Evolutionary conservation across 2,329 filamentous ascomycete species (phyloP), one percentile per base, ranked within the genome.

Genomic region (Ophiocordyceps unilateralis): DNA sequence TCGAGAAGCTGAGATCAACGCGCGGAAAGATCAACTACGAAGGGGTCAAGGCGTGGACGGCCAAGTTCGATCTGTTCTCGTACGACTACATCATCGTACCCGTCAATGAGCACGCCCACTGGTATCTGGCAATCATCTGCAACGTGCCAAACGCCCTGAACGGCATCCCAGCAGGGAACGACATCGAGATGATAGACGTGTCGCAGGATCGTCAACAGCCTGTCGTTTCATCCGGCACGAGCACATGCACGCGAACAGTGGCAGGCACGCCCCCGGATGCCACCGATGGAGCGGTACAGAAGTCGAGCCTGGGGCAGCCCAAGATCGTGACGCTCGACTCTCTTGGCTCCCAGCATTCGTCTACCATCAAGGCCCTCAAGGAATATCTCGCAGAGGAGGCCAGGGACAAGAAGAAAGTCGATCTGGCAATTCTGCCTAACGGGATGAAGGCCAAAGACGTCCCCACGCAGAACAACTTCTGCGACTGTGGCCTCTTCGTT

Each of bases 71-170:
- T 55, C 63, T 98, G 9, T 84, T 96, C 53, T 72, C 70, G 6
- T 87, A 84, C 51, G 85, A 94, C 55, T 95, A 88, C 57, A 78
- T 96, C 45, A 71, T 96, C 11, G 82, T 98, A 7, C 91, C 91
- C 0, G 85, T 98, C 57, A 93, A 94, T 52, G 83, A 95, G 55
- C 68, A 76, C 50, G 64, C 69, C 1, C 91, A 98, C 59, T 98
- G 93, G 91, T 96, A 91, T 60, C 67, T 96, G 49, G 87, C 86
- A 14, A 89, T 98, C 44, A 89, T 98, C 42, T 94, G 86, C 70
- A 94, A 98, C 53, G 71, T 89, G 2, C 73, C 76, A 4, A 78
- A 71, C 42, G 67, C 91, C 20, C 54, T 76, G 40, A 39, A 30
- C 2, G 48, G 41, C 20, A 37, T 48, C 3, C 43, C 50, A 19